Evolutionary conservation across 1,284 basidiomycete genomes (phyloP).

Genomic region (Porodaedalea pini): DNA sequence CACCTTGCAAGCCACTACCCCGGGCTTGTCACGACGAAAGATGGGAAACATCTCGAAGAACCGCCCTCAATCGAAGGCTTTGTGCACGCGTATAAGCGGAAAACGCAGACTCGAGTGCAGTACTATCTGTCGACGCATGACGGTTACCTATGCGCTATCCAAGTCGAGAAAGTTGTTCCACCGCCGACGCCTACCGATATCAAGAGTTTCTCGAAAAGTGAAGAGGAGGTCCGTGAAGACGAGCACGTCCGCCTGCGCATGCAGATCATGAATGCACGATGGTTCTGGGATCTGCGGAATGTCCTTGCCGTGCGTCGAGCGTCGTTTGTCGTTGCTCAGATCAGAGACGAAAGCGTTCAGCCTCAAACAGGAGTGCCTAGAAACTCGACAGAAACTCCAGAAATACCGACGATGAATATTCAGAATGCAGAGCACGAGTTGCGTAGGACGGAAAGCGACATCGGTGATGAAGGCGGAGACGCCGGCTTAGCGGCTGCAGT

Average conservation of each 20-base stretch:
- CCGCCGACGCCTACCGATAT: slow-evolving; percentile 62
- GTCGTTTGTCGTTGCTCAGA: slow-evolving; percentile 42
- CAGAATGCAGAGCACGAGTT: slow-evolving; percentile 39
- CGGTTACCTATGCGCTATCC: slow-evolving; percentile 65
- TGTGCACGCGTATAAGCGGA: slow-evolving; percentile 65
- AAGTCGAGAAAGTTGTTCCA: slow-evolving; percentile 53
- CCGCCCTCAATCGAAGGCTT: slow-evolving; percentile 80
- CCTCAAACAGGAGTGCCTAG: slow-evolving; percentile 34
- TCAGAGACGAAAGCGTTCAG: slow-evolving; percentile 10
- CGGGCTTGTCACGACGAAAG: slow-evolving; percentile 48
- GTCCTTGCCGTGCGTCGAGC: slow-evolving; percentile 65
- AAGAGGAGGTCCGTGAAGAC: slow-evolving; percentile 38
- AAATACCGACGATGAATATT: slow-evolving; percentile 28
- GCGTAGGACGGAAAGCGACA: slow-evolving; percentile 44
- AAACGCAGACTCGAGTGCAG: slow-evolving; percentile 54
- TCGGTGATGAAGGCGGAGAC: slow-evolving; percentile 66
- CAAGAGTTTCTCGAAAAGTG: slow-evolving; percentile 24
- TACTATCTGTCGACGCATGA: slow-evolving; percentile 74
- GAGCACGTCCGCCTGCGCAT: slow-evolving; percentile 61
- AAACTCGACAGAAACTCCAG: slow-evolving; percentile 26
- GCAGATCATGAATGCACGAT: slow-evolving; percentile 65
- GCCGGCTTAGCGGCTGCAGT: slow-evolving; percentile 41
- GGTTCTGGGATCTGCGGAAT: slow-evolving; percentile 64
- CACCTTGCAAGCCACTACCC: slow-evolving; percentile 66
- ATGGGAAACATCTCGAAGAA: slow-evolving; percentile 57